Evolutionary conservation across 768 basidiomycete genomes (phyloP).

Genomic region (Xerocomus potaroensis): DNA sequence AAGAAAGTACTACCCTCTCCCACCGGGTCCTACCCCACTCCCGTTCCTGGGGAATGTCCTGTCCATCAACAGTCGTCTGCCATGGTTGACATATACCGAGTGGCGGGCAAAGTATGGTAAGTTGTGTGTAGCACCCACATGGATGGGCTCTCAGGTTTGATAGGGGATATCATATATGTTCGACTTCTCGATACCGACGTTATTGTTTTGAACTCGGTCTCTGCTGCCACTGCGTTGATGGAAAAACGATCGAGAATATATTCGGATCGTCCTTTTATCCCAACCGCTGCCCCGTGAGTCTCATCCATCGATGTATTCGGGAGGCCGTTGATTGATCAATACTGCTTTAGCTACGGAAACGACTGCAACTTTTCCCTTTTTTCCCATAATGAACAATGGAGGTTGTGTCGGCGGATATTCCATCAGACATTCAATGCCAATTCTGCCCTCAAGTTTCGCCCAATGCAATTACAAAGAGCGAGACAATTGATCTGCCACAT

Average conservation of each 20-base stretch:
- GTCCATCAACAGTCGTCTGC: slow-evolving; percentile 3
- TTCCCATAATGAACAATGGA: background rate
- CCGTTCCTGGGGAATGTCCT: slow-evolving; percentile 17
- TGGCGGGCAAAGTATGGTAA: slow-evolving; percentile 1
- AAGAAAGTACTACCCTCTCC: slow-evolving; percentile 10
- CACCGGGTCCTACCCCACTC: slow-evolving; percentile 19
- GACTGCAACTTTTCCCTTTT: background rate
- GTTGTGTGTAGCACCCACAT: background rate
- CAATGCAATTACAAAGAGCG: background rate
- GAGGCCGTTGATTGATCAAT: background rate
- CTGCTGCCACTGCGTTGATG: background rate
- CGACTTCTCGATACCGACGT: background rate
- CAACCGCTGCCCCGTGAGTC: background rate
- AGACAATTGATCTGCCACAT: background rate
- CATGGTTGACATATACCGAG: background rate
- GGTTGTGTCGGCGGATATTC: slow-evolving; percentile 2
- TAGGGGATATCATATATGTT: background rate
- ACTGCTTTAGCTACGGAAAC: background rate
- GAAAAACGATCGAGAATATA: slow-evolving; percentile 3
- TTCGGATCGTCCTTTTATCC: slow-evolving; percentile 3
- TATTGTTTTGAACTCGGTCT: background rate
- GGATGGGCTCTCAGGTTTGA: too few species aligned
- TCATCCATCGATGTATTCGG: background rate
- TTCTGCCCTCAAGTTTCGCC: background rate
- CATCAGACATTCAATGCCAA: slow-evolving; percentile 1